Evolutionary conservation across 1,284 basidiomycete species (phyloP).

Genomic region (Entoloma clypeatum): DNA sequence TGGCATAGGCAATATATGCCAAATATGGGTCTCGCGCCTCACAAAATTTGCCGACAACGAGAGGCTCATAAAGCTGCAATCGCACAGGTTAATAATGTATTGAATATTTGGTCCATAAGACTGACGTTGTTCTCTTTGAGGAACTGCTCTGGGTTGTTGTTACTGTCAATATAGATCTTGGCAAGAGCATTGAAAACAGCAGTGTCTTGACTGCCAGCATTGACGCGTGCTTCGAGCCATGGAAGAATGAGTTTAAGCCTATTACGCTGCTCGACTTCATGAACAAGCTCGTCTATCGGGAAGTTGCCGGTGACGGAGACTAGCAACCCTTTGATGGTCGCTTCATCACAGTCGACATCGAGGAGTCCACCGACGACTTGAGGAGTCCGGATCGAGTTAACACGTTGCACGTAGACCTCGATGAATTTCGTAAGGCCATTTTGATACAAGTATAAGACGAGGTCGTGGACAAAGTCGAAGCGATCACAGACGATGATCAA

Average conservation of each 20-base stretch:
- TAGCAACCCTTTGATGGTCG: slow-evolving; percentile 91
- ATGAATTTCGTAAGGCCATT: slow-evolving; percentile 97
- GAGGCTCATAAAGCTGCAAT: slow-evolving; percentile 84
- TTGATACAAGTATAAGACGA: slow-evolving; percentile 98
- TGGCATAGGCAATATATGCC: slow-evolving; percentile 99
- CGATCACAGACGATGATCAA: slow-evolving; percentile 99
- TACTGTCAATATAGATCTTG: slow-evolving; percentile 98
- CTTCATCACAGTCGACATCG: slow-evolving; percentile 98
- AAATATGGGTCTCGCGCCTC: slow-evolving; percentile 98
- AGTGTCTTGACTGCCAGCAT: slow-evolving; percentile 88
- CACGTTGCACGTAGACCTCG: slow-evolving; percentile 98
- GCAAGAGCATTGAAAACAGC: slow-evolving; percentile 96
- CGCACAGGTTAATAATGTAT: slow-evolving; percentile 9
- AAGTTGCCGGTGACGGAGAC: slow-evolving; percentile 96
- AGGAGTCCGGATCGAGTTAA: slow-evolving; percentile 97
- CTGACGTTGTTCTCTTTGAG: slow-evolving; percentile 96
- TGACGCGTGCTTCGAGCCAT: slow-evolving; percentile 93
- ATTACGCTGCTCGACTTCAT: slow-evolving; percentile 96
- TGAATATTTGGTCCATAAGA: slow-evolving; percentile 10
- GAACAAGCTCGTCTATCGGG: slow-evolving; percentile 96
- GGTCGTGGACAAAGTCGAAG: slow-evolving; percentile 99
- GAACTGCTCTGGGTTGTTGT: slow-evolving; percentile 97
- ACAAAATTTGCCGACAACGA: slow-evolving; percentile 98
- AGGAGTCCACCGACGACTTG: slow-evolving; percentile 97
- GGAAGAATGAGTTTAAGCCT: slow-evolving; percentile 95